A percentile compares a stretch with the other conserved stretches of the same genome.
These are phyloP conservation scores for Fraxinus latifolia DNA, from an alignment of 305 asterid species.

Conservation along the genomic window DNA sequence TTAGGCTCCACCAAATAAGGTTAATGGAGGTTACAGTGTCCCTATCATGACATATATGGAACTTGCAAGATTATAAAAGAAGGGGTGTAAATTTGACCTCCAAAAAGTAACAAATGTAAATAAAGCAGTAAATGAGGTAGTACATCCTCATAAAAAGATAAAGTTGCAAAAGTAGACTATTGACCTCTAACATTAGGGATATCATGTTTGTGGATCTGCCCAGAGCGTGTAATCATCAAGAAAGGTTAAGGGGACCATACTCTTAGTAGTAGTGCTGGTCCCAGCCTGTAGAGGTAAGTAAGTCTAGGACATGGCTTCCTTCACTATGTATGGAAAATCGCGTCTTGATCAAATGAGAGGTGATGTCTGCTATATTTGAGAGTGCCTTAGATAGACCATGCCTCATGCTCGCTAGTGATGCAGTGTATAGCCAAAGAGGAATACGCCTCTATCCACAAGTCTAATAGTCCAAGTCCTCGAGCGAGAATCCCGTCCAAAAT, in stretches of 20 bases:
- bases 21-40: too few species aligned
- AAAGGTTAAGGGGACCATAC: neutral
- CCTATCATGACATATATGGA: too few species aligned
- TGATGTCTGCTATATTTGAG: neutral
- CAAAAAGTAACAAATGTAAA: neutral
- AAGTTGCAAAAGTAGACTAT: neutral
- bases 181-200: neutral
- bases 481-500: neutral
- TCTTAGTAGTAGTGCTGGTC: neutral
- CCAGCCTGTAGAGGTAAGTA: neutral
- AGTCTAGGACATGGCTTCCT: neutral
- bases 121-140: neutral
- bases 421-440: neutral
- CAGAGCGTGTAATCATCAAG: neutral
- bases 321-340: neutral
- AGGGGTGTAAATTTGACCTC: neutral
- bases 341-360: neutral
- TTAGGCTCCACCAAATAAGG: too few species aligned
- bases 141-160: neutral
- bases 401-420: neutral
- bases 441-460: neutral
- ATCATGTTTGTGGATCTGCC: too few species aligned
- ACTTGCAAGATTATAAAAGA: too few species aligned
- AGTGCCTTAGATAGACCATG: neutral
- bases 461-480: neutral